Base-by-base conservation (phyloP, 768 basidiomycete genomes). In the Termitomyces heimii region DNA sequence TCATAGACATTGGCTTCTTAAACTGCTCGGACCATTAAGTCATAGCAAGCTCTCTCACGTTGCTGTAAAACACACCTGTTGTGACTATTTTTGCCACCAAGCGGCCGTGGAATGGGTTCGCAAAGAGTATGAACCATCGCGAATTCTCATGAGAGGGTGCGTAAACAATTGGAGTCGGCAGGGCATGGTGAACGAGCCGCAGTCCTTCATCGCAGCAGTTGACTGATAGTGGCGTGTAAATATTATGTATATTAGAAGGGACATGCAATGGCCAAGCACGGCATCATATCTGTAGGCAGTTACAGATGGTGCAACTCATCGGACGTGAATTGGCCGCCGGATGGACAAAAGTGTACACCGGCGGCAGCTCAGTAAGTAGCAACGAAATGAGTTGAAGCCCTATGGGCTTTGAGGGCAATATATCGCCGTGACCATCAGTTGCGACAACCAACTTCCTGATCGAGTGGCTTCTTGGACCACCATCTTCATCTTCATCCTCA, bases 381-480 rank as follows among this genome's bases (percentile, higher is more conserved):
- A 16, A 34, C 4, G 32, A 50, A 50, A 26, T 29, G 3, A n/a
- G 4, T n/a, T 29, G 28, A 16, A 29, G 18, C 18, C 18, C n/a
- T n/a, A 45, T 18, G 24, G 10, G 22, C 32, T 14, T 14, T 7
- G 32, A 48, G 32, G 53, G 53, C 58, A 55, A 54, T 40, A 35
- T 29, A 59, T 59, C 52, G 20, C 59, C 62, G 61, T 60, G 60
- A n/a, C 54, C 55, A 49, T 34, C 29, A 10, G 20, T 18, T 26
- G 34, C 12, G 24, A 59, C 34, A 53, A 56, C 56, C 56, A 45
- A 60, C 51, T 40, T 40, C 39, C n/a, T 61, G 62, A 65, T 63
- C 62, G 62, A 57, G 37, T 39, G 55, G 47, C 59, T 56, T 57
- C 57, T 54, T 49, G 20, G 57, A 50, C 59, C 53, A 58, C 48